These are phyloP conservation scores for Exophiala spinifera DNA, from an alignment of 2,329 filamentous ascomycete genomes.

Conservation along the genomic window DNA sequence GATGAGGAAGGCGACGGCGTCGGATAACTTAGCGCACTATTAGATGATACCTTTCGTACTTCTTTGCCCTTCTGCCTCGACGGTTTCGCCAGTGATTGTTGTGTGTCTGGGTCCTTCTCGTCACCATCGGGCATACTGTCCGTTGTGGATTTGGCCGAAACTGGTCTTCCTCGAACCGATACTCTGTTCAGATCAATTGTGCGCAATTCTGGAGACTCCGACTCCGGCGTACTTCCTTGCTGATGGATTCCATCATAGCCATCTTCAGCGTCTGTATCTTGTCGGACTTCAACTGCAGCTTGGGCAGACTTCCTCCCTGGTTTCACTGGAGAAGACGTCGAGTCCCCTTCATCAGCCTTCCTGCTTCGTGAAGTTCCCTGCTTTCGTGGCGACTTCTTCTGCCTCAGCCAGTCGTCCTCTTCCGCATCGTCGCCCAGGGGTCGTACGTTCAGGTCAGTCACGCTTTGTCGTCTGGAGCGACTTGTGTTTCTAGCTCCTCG, in stretches of 20 bases:
- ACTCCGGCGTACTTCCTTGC: not conserved
- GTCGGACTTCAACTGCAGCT: slow-evolving; percentile 12
- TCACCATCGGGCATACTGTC: not conserved
- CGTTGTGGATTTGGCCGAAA: slow-evolving; percentile 16
- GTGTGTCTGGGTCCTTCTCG: not conserved
- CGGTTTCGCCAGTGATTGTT: not conserved
- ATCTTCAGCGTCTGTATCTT: slow-evolving; percentile 20
- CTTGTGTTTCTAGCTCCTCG: slow-evolving; percentile 6
- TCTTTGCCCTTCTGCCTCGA: slow-evolving; percentile 4
- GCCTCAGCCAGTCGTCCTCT: slow-evolving; percentile 26
- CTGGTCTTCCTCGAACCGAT: slow-evolving; percentile 15
- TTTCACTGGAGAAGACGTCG: slow-evolving; percentile 1
- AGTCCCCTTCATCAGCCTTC: not conserved
- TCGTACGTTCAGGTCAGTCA: slow-evolving; percentile 28
- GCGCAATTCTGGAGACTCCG: slow-evolving; percentile 17
- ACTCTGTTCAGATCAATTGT: slow-evolving; percentile 26
- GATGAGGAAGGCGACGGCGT: slow-evolving; percentile 30
- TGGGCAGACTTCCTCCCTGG: not conserved
- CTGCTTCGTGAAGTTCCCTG: slow-evolving; percentile 9
- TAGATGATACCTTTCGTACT: slow-evolving; percentile 25
- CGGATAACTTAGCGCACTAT: slow-evolving; percentile 29
- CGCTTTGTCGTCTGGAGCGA: slow-evolving; percentile 24
- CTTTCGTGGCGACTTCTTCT: slow-evolving; percentile 24
- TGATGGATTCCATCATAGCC: slow-evolving; percentile 1
- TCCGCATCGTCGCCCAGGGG: slow-evolving; percentile 28